phyloP scores from a whole-genome alignment of 495 filamentous ascomycete species.

The Podospora pseudopauciseta region DNA sequence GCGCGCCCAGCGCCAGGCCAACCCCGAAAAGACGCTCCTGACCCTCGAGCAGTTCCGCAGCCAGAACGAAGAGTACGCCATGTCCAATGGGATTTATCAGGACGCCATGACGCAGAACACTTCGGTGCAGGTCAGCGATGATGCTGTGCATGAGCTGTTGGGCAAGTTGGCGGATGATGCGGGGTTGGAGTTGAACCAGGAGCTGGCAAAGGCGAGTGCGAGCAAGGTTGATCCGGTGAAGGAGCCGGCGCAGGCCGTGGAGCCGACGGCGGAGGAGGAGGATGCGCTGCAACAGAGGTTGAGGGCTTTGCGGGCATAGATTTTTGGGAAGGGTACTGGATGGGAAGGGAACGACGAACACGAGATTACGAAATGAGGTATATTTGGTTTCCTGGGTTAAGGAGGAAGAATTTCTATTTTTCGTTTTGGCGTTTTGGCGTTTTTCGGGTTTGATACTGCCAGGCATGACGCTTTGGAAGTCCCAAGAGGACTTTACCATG shows the following conservation, averaged over 20 bases:
- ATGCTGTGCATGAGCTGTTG: conserved; percentile 77
- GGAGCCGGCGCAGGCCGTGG: conserved; percentile 30
- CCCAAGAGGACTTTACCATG: neutral
- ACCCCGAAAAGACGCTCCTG: conserved; percentile 60
- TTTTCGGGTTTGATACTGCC: neutral
- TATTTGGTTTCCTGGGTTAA: neutral
- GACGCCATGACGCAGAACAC: conserved; percentile 74
- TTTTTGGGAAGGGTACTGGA: neutral
- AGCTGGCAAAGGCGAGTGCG: conserved; percentile 61
- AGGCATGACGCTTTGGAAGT: neutral
- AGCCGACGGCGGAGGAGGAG: conserved; percentile 59
- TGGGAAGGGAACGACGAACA: neutral
- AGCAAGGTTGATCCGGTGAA: conserved; percentile 49
- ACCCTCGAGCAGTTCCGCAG: conserved; percentile 76
- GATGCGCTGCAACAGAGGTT: conserved; percentile 59
- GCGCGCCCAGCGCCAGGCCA: conserved; percentile 73
- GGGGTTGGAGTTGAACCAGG: conserved; percentile 67
- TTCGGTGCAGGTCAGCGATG: conserved; percentile 72
- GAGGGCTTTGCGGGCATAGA: conserved; percentile 46
- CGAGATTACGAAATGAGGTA: neutral
- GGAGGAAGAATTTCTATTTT: neutral
- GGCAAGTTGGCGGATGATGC: conserved; percentile 79
- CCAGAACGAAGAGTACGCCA: conserved; percentile 82
- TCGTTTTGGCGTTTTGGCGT: neutral
- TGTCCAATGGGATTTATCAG: conserved; percentile 77